Evolutionary conservation across 2,329 filamentous ascomycete genomes (phyloP), one percentile per base, ranked within the genome.

Genomic region (Curvularia eragrostidis): DNA sequence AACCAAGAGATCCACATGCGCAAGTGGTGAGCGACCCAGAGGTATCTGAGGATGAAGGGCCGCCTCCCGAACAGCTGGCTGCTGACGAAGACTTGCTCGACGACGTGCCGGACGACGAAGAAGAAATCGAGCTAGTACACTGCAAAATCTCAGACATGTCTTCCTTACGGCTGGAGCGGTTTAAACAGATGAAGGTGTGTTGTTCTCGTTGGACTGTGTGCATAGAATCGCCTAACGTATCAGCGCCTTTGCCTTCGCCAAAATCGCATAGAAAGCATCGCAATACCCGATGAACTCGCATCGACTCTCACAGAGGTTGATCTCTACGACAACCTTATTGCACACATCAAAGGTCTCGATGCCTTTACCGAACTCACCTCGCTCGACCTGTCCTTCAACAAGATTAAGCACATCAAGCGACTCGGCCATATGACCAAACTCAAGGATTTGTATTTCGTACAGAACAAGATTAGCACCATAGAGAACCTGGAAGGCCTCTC

Each of bases 401-500:
- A 98, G 82, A 94, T 99, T 81, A 97, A 97, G 77, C 93, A 97
- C 78, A 96, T 99, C 81, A 97, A 96, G 78, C 88, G 94, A 70
- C 81, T 98, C 64, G 84, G 85, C 57, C 90, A 94, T 69, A 81
- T 99, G 58, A 89, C 81, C 21, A 84, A 92, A 52, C 84, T 98
- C 56, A 89, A 84, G 61, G 92, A 98, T 66, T 76, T 99, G 3
- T 99, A 90, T 76, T 91, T 99, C 68, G 92, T 98, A 48, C 91
- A 96, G 73, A 98, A 99, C 79, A 95, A 95, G 77, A 96, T 99
- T 73, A 85, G 85, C 65, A 88, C 83, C 54, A 97, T 99, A 69
- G 94, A 98, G 72, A 89, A 89, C 13, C 81, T 99, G 9, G 89
- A 93, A 4, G 87, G 87, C 0, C 80, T 98, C 49, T 85, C 82